These are phyloP conservation scores for Aspergillus transmontanensis DNA, from an alignment of 2,329 filamentous ascomycete species.

Conservation along the genomic window DNA sequence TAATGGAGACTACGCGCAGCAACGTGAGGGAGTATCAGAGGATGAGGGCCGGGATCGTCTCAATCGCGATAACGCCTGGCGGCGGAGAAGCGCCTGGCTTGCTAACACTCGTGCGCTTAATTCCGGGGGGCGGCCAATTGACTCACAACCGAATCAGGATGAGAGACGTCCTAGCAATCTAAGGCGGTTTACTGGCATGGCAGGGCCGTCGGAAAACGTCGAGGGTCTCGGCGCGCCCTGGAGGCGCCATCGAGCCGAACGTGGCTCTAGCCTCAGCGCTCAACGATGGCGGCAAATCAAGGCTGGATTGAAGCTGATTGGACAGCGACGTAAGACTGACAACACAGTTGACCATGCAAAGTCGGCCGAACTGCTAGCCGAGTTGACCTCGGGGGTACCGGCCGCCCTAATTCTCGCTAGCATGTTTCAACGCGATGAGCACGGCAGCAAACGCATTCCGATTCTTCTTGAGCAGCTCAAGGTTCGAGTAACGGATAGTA, in stretches of 20 bases:
- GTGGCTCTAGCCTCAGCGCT: slow-evolving; percentile 70
- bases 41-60: slow-evolving; percentile 71
- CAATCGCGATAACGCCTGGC: slow-evolving; percentile 57
- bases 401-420: slow-evolving; percentile 93
- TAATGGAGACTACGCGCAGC: slow-evolving; percentile 62
- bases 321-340: slow-evolving; percentile 79
- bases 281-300: slow-evolving; percentile 94
- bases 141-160: slow-evolving; percentile 51
- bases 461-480: slow-evolving; percentile 95
- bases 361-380: slow-evolving; percentile 93
- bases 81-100: slow-evolving; percentile 63
- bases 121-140: slow-evolving; percentile 54
- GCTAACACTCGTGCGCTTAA: slow-evolving; percentile 48
- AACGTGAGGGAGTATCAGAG: slow-evolving; percentile 70
- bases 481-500: slow-evolving; percentile 80
- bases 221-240: slow-evolving; percentile 65
- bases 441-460: slow-evolving; percentile 91
- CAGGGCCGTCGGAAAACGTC: slow-evolving; percentile 63
- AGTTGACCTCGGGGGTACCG: slow-evolving; percentile 87
- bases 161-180: slow-evolving; percentile 64
- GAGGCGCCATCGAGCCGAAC: slow-evolving; percentile 57
- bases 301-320: slow-evolving; percentile 77
- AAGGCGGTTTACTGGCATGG: slow-evolving; percentile 65
- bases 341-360: slow-evolving; percentile 87
- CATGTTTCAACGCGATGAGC: slow-evolving; percentile 97